phyloP scores from a whole-genome alignment of 176 grass and related monocot species.

The Chloris gayana region DNA sequence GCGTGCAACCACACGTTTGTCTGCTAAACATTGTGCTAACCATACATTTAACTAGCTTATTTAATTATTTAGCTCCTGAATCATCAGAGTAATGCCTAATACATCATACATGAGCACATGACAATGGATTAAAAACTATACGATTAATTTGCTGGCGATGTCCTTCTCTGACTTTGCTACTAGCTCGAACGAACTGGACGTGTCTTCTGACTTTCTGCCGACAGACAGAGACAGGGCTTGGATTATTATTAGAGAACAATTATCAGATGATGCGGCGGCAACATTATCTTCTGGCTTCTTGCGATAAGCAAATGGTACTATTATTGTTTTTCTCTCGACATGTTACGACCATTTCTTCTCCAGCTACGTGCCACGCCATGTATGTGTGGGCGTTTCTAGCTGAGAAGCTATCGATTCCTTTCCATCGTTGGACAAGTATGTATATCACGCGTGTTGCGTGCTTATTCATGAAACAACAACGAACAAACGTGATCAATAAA shows the following conservation, averaged over 20 bases:
- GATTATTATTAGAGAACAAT: not conserved
- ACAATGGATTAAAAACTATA: too few species aligned
- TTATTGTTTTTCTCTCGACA: not conserved
- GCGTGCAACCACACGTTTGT: not conserved
- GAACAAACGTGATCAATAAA: too few species aligned
- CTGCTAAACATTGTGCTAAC: too few species aligned
- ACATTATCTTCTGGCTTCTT: not conserved
- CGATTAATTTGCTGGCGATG: too few species aligned
- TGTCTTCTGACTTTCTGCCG: constrained; percentile 29
- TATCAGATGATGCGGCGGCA: not conserved
- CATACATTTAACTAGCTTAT: too few species aligned
- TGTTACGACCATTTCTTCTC: not conserved
- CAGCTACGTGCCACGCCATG: not conserved
- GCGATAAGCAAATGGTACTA: not conserved
- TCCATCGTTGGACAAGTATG: too few species aligned
- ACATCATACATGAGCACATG: too few species aligned
- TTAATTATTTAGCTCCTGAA: too few species aligned
- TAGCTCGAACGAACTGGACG: not conserved
- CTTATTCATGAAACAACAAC: not conserved
- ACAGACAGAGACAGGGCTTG: not conserved
- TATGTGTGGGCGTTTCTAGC: too few species aligned
- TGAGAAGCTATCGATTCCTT: too few species aligned
- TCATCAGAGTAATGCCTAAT: too few species aligned
- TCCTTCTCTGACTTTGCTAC: not conserved
- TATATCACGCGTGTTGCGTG: not conserved